Percentiles rank a stretch among this genome's conserved stretches.
Evolutionary conservation across 2,329 filamentous ascomycete species (phyloP).

Genomic region (Colletotrichum godetiae): DNA sequence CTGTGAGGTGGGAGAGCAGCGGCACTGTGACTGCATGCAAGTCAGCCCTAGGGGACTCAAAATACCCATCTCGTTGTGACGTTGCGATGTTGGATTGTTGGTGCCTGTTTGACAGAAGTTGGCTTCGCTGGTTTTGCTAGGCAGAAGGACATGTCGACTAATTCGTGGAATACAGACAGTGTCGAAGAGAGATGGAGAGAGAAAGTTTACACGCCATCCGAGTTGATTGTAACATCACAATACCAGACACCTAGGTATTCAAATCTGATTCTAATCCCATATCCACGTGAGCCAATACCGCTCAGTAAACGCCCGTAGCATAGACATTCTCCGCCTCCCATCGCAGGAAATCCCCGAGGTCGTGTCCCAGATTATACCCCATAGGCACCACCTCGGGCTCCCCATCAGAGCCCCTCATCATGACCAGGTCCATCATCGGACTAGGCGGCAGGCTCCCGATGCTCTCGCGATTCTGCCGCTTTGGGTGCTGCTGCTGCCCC

Average conservation of each 20-base stretch:
- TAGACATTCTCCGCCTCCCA: constrained; percentile 67
- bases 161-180: neutral
- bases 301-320: constrained; percentile 34
- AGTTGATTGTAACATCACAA: neutral
- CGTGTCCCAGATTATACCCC: constrained; percentile 70
- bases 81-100: neutral
- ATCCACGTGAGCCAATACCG: neutral
- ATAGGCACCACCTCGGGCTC: constrained; percentile 60
- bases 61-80: neutral
- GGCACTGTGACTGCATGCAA: neutral
- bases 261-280: neutral
- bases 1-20: neutral
- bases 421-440: constrained; percentile 59
- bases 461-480: constrained; percentile 43
- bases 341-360: constrained; percentile 67
- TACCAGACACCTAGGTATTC: neutral
- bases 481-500: constrained; percentile 40
- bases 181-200: too few species aligned
- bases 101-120: neutral
- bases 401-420: constrained; percentile 49
- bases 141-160: neutral
- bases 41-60: constrained; percentile 2
- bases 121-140: neutral
- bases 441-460: constrained; percentile 56
- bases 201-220: neutral